Evolutionary conservation across 2,329 filamentous ascomycete species (phyloP).

Genomic region (Fusarium secorum): DNA sequence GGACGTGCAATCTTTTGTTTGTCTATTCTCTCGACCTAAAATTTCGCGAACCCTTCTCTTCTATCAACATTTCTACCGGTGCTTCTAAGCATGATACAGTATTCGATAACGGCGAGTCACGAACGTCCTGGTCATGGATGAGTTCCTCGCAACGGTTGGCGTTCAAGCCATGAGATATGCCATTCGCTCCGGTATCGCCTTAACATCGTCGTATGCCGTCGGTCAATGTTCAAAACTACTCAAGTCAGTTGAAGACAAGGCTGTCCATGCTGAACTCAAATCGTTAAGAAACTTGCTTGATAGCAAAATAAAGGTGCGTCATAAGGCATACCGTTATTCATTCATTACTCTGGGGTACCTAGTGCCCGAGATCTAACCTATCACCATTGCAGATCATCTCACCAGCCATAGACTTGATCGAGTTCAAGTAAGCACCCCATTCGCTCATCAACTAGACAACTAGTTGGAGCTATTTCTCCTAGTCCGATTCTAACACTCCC

Average conservation of each 20-base stretch:
- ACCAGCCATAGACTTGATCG: constrained; percentile 90
- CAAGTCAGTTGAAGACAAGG: constrained; percentile 76
- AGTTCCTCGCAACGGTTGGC: constrained; percentile 61
- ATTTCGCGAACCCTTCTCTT: not conserved
- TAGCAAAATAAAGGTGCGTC: constrained; percentile 81
- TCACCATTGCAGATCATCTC: constrained; percentile 73
- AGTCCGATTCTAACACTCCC: constrained; percentile 10
- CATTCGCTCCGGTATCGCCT: constrained; percentile 83
- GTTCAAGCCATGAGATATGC: constrained; percentile 89
- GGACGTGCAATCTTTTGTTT: constrained; percentile 18
- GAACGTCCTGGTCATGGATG: constrained; percentile 68
- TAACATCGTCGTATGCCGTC: constrained; percentile 87
- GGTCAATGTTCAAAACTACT: constrained; percentile 81
- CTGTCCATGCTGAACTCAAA: constrained; percentile 73
- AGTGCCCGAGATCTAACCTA: constrained; percentile 5
- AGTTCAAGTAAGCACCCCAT: constrained; percentile 72
- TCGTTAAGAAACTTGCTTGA: constrained; percentile 77
- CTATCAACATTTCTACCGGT: not conserved
- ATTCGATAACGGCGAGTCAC: not conserved
- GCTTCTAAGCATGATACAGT: constrained; percentile 22
- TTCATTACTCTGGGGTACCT: not conserved
- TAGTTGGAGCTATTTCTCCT: constrained; percentile 2
- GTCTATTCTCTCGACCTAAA: not conserved
- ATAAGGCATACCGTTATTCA: not conserved
- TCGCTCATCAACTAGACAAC: constrained; percentile 1